phyloP scores from a whole-genome alignment of 2,329 filamentous ascomycete species.

The Aspergillus piperis region DNA sequence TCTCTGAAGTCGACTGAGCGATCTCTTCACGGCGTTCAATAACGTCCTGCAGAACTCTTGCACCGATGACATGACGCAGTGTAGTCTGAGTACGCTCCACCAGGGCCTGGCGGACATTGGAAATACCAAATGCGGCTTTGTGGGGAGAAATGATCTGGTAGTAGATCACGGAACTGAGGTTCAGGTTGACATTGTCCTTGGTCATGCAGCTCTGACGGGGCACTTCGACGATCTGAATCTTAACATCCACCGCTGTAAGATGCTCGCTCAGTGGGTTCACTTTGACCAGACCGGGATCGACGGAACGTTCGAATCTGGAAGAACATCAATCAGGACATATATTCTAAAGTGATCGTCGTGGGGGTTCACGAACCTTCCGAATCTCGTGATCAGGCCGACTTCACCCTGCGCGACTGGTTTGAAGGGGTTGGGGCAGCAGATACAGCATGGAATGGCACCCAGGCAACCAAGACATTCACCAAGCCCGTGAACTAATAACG shows the following conservation, averaged over 20 bases:
- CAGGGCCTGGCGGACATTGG: slow-evolving; percentile 92
- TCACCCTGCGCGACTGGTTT: slow-evolving; percentile 90
- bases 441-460: slow-evolving; percentile 87
- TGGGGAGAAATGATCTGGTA: slow-evolving; percentile 96
- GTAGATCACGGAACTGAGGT: slow-evolving; percentile 96
- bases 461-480: slow-evolving; percentile 73
- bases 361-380: slow-evolving; percentile 59
- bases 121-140: slow-evolving; percentile 95
- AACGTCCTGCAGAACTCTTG: slow-evolving; percentile 92
- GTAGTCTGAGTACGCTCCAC: slow-evolving; percentile 98
- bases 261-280: slow-evolving; percentile 93
- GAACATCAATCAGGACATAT: background rate
- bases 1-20: slow-evolving; percentile 90
- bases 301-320: slow-evolving; percentile 77
- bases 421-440: slow-evolving; percentile 93
- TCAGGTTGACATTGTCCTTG: slow-evolving; percentile 96
- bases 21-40: slow-evolving; percentile 98
- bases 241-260: slow-evolving; percentile 92
- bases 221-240: slow-evolving; percentile 97
- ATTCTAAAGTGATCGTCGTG: background rate
- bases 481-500: slow-evolving; percentile 65
- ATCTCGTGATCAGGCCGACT: slow-evolving; percentile 93
- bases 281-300: slow-evolving; percentile 95
- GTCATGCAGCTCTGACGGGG: slow-evolving; percentile 98
- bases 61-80: slow-evolving; percentile 92